Percentiles rank a stretch among this genome's conserved stretches.
phyloP scores from a whole-genome alignment of 2,329 filamentous ascomycete species.

The Aspergillus fischeri region DNA sequence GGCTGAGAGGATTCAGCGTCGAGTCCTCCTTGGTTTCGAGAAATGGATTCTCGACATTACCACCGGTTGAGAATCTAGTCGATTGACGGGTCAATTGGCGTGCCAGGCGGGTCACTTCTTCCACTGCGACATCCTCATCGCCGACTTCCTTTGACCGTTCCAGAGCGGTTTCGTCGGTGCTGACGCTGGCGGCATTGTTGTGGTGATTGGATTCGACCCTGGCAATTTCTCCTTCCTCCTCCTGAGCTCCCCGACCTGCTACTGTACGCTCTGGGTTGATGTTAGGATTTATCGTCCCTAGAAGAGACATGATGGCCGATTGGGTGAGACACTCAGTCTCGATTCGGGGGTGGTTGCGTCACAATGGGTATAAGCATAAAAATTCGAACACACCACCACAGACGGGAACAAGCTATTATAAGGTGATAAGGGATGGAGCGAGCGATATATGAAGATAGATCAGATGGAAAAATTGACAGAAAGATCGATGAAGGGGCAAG shows the following conservation, averaged over 20 bases:
- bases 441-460: neutral
- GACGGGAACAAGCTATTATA: neutral
- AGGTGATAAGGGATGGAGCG: neutral
- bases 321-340: slow-evolving; percentile 13
- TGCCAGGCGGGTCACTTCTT: slow-evolving; percentile 32
- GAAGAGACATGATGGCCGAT: slow-evolving; percentile 28
- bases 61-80: slow-evolving; percentile 23
- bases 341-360: slow-evolving; percentile 3
- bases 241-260: slow-evolving; percentile 8
- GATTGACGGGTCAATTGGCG: slow-evolving; percentile 34
- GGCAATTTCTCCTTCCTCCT: slow-evolving; percentile 5
- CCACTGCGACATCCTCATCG: slow-evolving; percentile 24
- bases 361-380: neutral
- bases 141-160: slow-evolving; percentile 18
- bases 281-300: slow-evolving; percentile 32
- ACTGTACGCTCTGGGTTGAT: slow-evolving; percentile 16
- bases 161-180: slow-evolving; percentile 25
- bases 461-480: neutral
- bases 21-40: slow-evolving; percentile 30
- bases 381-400: neutral
- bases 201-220: slow-evolving; percentile 15
- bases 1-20: slow-evolving; percentile 42
- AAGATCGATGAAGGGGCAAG: neutral
- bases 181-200: slow-evolving; percentile 21
- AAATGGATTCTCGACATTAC: slow-evolving; percentile 33